phyloP scores from a whole-genome alignment of 306 rosid species.

The Ormosia emarginata region DNA sequence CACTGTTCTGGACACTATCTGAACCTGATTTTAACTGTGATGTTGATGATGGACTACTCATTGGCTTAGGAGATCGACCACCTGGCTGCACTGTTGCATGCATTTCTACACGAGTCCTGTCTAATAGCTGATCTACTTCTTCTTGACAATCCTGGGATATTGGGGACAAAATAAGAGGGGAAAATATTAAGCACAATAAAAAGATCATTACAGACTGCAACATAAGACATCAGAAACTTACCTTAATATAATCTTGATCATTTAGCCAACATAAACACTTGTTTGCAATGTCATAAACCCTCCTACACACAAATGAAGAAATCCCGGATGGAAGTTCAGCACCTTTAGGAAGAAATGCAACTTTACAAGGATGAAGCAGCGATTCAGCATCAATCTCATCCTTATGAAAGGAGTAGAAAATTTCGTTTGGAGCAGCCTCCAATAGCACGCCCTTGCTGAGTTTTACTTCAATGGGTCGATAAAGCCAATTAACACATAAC shows the following conservation, averaged over 20 bases:
- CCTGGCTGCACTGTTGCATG: constrained; percentile 71
- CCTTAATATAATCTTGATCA: constrained; percentile 74
- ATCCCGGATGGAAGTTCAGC: constrained; percentile 71
- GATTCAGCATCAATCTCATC: constrained; percentile 78
- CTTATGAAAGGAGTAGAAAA: constrained; percentile 87
- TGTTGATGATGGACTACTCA: constrained; percentile 71
- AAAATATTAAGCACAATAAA: background rate
- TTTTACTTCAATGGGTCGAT: constrained; percentile 70
- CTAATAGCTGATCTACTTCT: constrained; percentile 72
- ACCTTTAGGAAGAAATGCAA: constrained; percentile 78
- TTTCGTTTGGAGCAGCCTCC: constrained; percentile 78
- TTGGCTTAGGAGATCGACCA: constrained; percentile 84
- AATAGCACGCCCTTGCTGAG: constrained; percentile 63
- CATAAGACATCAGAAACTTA: constrained; percentile 36
- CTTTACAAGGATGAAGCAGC: constrained; percentile 89
- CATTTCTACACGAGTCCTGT: constrained; percentile 68
- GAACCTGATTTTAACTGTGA: constrained; percentile 71
- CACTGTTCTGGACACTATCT: constrained; percentile 64
- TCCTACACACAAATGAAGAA: constrained; percentile 79
- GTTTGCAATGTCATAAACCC: constrained; percentile 75
- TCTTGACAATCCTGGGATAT: constrained; percentile 67
- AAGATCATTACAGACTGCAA: background rate
- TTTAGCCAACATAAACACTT: constrained; percentile 89
- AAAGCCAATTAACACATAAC: constrained; percentile 77
- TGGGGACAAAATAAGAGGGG: background rate